Evolutionary conservation across 306 rosid species (phyloP).

Genomic region (Corylus americana): DNA sequence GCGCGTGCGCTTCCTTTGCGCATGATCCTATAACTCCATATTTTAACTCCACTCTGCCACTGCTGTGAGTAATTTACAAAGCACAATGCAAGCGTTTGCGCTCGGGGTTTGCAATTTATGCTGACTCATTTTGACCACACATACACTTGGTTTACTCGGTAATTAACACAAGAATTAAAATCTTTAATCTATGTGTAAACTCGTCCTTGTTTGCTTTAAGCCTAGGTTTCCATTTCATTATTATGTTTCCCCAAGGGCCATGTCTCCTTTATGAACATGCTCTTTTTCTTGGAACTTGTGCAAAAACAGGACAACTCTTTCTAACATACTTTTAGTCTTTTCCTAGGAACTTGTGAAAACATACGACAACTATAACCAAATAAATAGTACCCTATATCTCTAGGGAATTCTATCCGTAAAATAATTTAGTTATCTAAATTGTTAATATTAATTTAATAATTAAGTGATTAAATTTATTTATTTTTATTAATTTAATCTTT

Average conservation of each 20-base stretch:
- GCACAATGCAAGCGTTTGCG: slow-evolving; percentile 12
- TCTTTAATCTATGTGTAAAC: neutral
- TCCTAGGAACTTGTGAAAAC: no score
- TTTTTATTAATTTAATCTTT: no score
- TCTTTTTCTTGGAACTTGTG: neutral
- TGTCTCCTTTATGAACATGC: neutral
- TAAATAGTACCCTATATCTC: no score
- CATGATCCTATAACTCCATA: slow-evolving; percentile 64
- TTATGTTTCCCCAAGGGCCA: neutral
- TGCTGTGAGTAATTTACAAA: slow-evolving; percentile 16
- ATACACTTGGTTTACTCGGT: no score
- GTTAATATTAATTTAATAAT: no score
- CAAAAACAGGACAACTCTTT: neutral
- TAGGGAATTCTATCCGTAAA: no score
- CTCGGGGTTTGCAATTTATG: slow-evolving; percentile 6
- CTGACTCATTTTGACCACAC: no score
- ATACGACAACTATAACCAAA: neutral
- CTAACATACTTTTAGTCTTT: no score
- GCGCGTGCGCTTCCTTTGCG: slow-evolving; percentile 59
- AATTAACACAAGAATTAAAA: no score
- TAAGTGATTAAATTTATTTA: no score
- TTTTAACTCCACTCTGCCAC: slow-evolving; percentile 1
- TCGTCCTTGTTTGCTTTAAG: neutral
- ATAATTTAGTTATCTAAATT: no score
- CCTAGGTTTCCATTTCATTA: neutral